Conservation (phyloP, 306 rosid genomes). For the Rosa multiflora region DNA sequence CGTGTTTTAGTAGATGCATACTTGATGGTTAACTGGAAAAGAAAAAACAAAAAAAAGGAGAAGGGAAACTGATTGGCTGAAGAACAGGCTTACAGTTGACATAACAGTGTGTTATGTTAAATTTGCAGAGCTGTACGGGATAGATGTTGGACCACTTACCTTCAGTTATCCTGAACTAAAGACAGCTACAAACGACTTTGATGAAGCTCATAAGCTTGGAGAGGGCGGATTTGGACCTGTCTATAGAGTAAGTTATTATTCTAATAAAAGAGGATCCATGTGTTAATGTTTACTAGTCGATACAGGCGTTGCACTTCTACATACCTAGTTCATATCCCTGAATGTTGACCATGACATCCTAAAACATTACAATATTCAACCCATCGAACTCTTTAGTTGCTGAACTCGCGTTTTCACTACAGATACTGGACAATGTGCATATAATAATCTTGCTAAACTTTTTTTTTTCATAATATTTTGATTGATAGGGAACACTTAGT, state of each 20-base stretch:
- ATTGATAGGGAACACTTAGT: no score
- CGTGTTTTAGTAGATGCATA: background rate
- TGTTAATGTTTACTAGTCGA: background rate
- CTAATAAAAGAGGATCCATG: background rate
- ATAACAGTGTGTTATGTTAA: slow-evolving; percentile 15
- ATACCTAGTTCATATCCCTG: background rate
- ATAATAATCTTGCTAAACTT: background rate
- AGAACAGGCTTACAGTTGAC: background rate
- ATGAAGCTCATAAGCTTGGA: slow-evolving; percentile 57
- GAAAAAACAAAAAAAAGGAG: background rate
- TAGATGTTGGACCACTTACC: slow-evolving; percentile 64
- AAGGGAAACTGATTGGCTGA: background rate
- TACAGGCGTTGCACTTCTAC: background rate
- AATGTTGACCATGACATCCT: background rate
- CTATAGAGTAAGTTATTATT: slow-evolving; percentile 48
- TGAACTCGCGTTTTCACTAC: background rate
- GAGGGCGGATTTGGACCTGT: slow-evolving; percentile 96
- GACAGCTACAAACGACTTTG: slow-evolving; percentile 65
- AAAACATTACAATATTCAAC: background rate
- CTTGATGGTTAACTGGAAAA: background rate
- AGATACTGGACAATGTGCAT: background rate
- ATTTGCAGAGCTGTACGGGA: slow-evolving; percentile 59
- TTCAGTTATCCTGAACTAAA: slow-evolving; percentile 60
- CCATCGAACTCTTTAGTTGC: background rate
- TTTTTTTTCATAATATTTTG: background rate